These are phyloP conservation scores for Lactuca saligna DNA, from an alignment of 129 eudicot species.

Conservation along the genomic window DNA sequence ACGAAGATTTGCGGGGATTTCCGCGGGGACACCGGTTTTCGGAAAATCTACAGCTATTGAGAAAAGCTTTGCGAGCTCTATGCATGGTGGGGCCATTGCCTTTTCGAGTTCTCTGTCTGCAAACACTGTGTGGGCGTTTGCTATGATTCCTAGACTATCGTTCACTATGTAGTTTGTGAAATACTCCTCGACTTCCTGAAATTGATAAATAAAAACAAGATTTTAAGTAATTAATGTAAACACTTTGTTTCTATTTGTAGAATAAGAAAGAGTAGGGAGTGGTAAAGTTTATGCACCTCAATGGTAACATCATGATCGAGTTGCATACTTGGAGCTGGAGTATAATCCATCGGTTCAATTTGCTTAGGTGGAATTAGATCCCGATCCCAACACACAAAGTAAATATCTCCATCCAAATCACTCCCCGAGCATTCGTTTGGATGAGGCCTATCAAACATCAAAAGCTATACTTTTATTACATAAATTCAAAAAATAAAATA, in stretches of 20 bases:
- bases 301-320: slow-evolving; percentile 75
- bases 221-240: background rate
- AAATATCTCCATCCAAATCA: slow-evolving; percentile 91
- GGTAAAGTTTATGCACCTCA: slow-evolving; percentile 45
- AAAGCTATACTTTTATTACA: background rate
- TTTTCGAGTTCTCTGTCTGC: slow-evolving; percentile 57
- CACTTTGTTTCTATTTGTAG: background rate
- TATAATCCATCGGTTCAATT: slow-evolving; percentile 64
- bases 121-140: slow-evolving; percentile 79
- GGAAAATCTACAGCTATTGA: slow-evolving; percentile 87
- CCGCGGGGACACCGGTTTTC: slow-evolving; percentile 87
- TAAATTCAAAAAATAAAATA: background rate
- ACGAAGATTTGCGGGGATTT: slow-evolving; percentile 58
- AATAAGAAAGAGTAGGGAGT: no score
- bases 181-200: slow-evolving; percentile 76
- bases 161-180: slow-evolving; percentile 78
- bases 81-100: slow-evolving; percentile 58
- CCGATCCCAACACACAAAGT: slow-evolving; percentile 78
- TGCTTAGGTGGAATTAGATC: slow-evolving; percentile 67
- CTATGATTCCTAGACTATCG: slow-evolving; percentile 78
- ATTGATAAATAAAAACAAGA: slow-evolving; percentile 4
- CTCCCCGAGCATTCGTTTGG: slow-evolving; percentile 97
- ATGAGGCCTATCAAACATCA: slow-evolving; percentile 53
- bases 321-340: slow-evolving; percentile 44
- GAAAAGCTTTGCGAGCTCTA: slow-evolving; percentile 64